A percentile compares a stretch with the other conserved stretches of the same genome.
Conservation (phyloP, 2,329 filamentous ascomycete genomes). For the Boeremia exigua region DNA sequence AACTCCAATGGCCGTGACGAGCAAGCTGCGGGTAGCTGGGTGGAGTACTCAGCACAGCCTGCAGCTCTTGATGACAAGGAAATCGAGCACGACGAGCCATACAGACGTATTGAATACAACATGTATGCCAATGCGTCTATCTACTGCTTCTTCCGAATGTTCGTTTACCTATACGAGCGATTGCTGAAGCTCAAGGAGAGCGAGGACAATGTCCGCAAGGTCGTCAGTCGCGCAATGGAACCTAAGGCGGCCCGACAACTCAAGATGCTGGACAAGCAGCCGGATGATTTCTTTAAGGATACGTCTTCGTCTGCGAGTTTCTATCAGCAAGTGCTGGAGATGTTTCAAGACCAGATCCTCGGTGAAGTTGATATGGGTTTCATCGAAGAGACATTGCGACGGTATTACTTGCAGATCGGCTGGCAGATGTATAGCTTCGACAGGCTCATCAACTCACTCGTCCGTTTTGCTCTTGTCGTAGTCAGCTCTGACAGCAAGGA, state of each 20-base stretch:
- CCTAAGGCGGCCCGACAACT: conserved; percentile 84
- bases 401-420: conserved; percentile 88
- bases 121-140: conserved; percentile 91
- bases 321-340: conserved; percentile 82
- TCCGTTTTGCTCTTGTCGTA: conserved; percentile 81
- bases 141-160: conserved; percentile 93
- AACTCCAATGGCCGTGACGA: conserved; percentile 64
- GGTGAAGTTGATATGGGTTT: conserved; percentile 81
- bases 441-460: conserved; percentile 81
- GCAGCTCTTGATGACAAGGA: conserved; percentile 65
- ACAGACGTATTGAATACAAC: conserved; percentile 80
- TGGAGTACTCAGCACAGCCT: conserved; percentile 61
- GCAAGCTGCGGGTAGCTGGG: conserved; percentile 69
- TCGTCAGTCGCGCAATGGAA: conserved; percentile 74
- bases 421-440: conserved; percentile 95
- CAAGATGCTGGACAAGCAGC: conserved; percentile 80
- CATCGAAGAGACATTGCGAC: conserved; percentile 88
- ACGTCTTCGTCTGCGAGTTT: conserved; percentile 70
- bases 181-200: conserved; percentile 83
- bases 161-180: conserved; percentile 87
- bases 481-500: conserved; percentile 88
- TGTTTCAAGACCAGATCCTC: conserved; percentile 86
- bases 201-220: conserved; percentile 73
- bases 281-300: conserved; percentile 74
- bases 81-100: conserved; percentile 78